Base-by-base conservation (phyloP, 495 filamentous ascomycete genomes). In the Penicillium tannophilum region DNA sequence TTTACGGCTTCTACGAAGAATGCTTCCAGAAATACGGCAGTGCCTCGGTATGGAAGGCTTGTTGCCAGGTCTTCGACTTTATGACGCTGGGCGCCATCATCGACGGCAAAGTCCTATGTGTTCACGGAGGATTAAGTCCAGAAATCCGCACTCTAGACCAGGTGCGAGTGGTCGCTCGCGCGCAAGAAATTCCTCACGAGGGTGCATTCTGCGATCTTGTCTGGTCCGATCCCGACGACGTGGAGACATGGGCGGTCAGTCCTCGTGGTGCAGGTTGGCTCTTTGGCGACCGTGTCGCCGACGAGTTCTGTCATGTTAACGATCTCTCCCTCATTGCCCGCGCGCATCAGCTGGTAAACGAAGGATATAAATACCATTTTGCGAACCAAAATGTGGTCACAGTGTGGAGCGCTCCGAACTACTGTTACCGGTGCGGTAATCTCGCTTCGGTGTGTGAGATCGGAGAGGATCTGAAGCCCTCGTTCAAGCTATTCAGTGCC, bases 221-320 rank as follows among this genome's bases (percentile, higher is more conserved):
- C 7, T 98, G 94, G 94, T 95, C 91, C 60, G 94, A 98, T 73
- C 94, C 94, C 1, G 94, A 98, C 66, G 94, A 98, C 67, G 91
- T 98, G 54, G 94, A 97, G 61, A 98, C 94, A 2, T 98, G 94
- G 94, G 93, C 94, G 44, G 89, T 98, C 47, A 94, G 90, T 61
- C 94, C 94, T 1, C 81, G 94, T 70, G 94, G 94, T 56, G 94
- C 94, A 43, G 94, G 94, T 10, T 98, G 94, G 94, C 79, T 98
- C 6, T 98, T 98, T 69, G 94, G 94, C 19, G 91, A 97, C 66
- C 96, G 97, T 75, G 93, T 98, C 6, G 90, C 92, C 4, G 93
- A 89, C n/a, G 94, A 98, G 78, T 98, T 98, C 79, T 98, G 97
- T 74, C 93, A 98, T 64, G 94, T 98, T 63, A 98, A 98, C 66